Evolutionary conservation across 2,329 filamentous ascomycete genomes (phyloP).

Genomic region (Biscogniauxia sp.): DNA sequence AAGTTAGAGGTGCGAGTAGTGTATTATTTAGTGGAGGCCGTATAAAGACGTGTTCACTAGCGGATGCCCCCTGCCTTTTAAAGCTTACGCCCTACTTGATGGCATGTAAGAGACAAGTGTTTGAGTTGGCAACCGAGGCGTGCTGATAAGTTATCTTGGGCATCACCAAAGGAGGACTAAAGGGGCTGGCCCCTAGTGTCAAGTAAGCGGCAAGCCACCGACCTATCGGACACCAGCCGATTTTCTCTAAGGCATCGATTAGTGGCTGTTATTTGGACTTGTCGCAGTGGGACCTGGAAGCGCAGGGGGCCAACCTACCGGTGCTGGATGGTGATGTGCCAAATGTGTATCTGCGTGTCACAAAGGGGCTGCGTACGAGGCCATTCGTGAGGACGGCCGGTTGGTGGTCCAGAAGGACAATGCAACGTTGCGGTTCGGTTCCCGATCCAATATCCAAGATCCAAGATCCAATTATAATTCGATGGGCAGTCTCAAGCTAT

Average conservation of each 20-base stretch:
- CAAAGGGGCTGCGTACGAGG: background rate
- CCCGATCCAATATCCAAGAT: too few relatives aligned
- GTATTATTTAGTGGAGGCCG: background rate
- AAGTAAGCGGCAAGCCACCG: background rate
- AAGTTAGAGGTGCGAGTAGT: background rate
- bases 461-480: too few relatives aligned
- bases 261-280: slow-evolving; percentile 8
- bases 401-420: background rate
- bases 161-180: background rate
- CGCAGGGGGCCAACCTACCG: background rate
- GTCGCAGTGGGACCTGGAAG: background rate
- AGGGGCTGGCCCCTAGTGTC: background rate
- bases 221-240: slow-evolving; percentile 13
- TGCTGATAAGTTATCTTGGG: background rate
- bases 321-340: background rate
- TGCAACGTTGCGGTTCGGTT: background rate
- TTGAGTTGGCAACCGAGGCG: background rate
- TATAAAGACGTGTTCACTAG: background rate
- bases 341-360: background rate
- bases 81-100: too few relatives aligned
- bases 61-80: background rate
- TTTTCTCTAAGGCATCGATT: slow-evolving; percentile 11
- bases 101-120: too few relatives aligned
- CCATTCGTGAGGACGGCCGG: background rate
- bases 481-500: too few relatives aligned